These are phyloP conservation scores for Austroboletus eburneus DNA, from an alignment of 768 basidiomycete genomes.

Conservation along the genomic window DNA sequence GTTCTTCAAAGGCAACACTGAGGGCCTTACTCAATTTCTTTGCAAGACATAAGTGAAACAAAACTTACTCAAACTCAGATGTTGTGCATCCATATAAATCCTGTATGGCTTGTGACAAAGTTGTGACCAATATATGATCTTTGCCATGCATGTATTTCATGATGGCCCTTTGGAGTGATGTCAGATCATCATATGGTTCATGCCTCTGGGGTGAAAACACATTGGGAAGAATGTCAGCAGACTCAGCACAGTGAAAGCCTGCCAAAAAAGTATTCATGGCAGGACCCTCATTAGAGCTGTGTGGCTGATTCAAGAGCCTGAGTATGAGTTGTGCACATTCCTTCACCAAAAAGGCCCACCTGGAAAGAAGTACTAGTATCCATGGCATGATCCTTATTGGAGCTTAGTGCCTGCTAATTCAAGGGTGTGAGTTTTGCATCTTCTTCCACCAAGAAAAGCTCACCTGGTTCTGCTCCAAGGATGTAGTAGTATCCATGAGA, in stretches of 20 bases:
- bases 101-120: conserved; percentile 14
- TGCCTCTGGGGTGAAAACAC: conserved; percentile 21
- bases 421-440: too few species aligned
- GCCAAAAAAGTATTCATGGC: neutral
- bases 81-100: conserved; percentile 12
- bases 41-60: neutral
- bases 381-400: too few species aligned
- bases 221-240: conserved; percentile 9
- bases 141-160: conserved; percentile 17
- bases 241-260: too few species aligned
- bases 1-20: conserved; percentile 18
- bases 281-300: neutral
- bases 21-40: neutral
- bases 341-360: neutral
- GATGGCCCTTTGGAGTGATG: conserved; percentile 13
- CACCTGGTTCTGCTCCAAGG: conserved; percentile 12
- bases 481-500: too few species aligned
- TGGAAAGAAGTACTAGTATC: too few species aligned
- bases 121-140: conserved; percentile 3
- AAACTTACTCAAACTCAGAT: conserved; percentile 20
- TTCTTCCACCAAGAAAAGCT: too few species aligned
- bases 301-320: conserved; percentile 3
- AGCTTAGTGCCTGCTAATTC: too few species aligned
- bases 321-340: neutral
- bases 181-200: conserved; percentile 15